Percentiles rank a stretch among this genome's conserved stretches.
These are phyloP conservation scores for Fragaria nilgerrensis DNA, from an alignment of 306 rosid genomes.

Conservation along the genomic window DNA sequence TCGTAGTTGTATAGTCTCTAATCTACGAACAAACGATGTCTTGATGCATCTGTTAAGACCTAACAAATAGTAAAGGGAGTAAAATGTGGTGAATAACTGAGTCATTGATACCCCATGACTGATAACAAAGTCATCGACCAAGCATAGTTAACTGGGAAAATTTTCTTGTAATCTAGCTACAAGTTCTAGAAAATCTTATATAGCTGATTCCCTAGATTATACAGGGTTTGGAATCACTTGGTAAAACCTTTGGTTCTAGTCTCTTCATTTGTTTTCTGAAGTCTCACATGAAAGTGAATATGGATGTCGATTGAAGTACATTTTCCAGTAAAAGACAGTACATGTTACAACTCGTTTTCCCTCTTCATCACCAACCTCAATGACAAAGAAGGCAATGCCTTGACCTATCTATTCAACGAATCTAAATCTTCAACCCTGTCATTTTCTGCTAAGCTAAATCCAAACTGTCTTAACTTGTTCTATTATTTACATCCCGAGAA, in stretches of 20 bases:
- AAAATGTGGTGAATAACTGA: too few species aligned
- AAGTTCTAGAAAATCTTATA: too few species aligned
- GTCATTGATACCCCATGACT: too few species aligned
- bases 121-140: too few species aligned
- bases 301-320: neutral
- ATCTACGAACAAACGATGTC: too few species aligned
- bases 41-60: too few species aligned
- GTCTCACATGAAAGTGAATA: neutral
- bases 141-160: too few species aligned
- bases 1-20: too few species aligned
- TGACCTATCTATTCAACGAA: neutral
- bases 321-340: neutral
- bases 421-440: conserved; percentile 13
- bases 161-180: too few species aligned
- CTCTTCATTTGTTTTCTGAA: neutral
- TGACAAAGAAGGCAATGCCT: neutral
- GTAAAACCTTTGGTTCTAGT: neutral
- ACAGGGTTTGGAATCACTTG: neutral
- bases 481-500: neutral
- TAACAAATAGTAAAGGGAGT: too few species aligned
- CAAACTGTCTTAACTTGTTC: neutral
- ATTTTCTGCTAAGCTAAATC: neutral
- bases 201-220: too few species aligned
- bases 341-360: neutral
- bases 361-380: neutral